phyloP scores from a whole-genome alignment of 2,329 filamentous ascomycete genomes.

The Fusarium tuaranense region DNA sequence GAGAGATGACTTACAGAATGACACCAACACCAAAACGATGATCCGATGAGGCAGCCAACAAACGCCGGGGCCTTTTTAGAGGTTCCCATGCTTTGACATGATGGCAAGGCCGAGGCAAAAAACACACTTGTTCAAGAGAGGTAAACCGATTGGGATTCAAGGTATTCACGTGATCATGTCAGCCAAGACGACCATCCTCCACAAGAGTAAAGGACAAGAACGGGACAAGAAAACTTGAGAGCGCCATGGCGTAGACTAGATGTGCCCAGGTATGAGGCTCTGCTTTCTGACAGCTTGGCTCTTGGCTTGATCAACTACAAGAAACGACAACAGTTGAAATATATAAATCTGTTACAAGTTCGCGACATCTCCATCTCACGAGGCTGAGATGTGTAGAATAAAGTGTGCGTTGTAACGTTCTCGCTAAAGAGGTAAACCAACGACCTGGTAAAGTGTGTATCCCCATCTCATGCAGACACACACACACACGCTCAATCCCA shows the following conservation, averaged over 20 bases:
- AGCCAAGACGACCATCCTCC: constrained; percentile 1
- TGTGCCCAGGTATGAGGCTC: constrained; percentile 34
- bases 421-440: constrained; percentile 4
- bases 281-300: constrained; percentile 7
- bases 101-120: neutral
- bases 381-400: neutral
- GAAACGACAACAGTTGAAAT: neutral
- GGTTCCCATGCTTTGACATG: neutral
- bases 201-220: neutral
- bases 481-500: neutral
- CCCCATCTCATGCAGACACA: neutral
- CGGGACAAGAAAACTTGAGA: neutral
- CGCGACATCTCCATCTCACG: neutral
- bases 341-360: neutral
- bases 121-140: constrained; percentile 8
- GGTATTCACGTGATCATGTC: constrained; percentile 4
- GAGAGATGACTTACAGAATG: neutral
- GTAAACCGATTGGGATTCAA: constrained; percentile 11
- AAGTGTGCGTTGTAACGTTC: neutral
- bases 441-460: neutral
- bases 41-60: neutral
- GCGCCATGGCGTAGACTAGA: constrained; percentile 6
- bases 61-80: neutral
- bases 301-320: neutral
- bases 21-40: neutral